Conservation (phyloP, 257 asterid species). For the Nicotiana knightiana region DNA sequence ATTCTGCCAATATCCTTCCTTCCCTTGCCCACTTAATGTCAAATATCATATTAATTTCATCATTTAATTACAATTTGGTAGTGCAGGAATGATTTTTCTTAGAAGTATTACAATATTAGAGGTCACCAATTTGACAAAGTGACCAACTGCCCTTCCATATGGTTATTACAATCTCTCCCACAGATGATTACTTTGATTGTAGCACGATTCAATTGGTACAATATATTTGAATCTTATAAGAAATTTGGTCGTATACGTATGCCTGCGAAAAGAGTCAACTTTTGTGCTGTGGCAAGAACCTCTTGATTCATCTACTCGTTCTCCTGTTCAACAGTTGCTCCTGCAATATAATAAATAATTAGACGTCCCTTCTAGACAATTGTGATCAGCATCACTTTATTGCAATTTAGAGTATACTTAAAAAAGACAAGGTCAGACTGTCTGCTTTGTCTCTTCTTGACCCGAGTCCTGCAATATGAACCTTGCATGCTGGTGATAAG, state of each 20-base stretch:
- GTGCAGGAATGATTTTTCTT: slow-evolving; percentile 12
- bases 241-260: neutral
- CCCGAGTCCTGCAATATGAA: slow-evolving; percentile 8
- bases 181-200: neutral
- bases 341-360: neutral
- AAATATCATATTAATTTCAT: neutral
- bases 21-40: neutral
- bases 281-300: neutral
- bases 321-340: neutral
- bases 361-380: neutral
- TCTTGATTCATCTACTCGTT: neutral
- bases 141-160: neutral
- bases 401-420: neutral
- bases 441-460: neutral
- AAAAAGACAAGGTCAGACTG: slow-evolving; percentile 6
- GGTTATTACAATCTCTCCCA: neutral
- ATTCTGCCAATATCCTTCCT: neutral
- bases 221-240: neutral
- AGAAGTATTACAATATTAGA: neutral
- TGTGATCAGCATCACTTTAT: neutral
- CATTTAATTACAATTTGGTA: neutral
- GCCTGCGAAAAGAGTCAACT: neutral
- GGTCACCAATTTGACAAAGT: neutral
- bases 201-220: neutral
- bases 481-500: slow-evolving; percentile 8